These are phyloP conservation scores for Fusarium globosum DNA, from an alignment of 2,329 filamentous ascomycete genomes.

Conservation along the genomic window DNA sequence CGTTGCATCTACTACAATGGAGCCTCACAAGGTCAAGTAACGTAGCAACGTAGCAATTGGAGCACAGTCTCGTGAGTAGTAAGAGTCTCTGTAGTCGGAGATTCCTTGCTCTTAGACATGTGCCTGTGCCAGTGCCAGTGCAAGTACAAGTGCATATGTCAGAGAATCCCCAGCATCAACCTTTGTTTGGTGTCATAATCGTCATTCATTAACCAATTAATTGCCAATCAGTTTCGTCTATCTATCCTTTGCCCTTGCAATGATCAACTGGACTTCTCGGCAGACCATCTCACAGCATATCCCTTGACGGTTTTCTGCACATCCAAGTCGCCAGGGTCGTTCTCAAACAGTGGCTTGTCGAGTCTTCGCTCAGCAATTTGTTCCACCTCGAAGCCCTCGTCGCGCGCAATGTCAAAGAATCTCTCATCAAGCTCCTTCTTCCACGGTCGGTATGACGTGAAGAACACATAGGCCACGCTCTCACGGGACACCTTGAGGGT, in stretches of 20 bases:
- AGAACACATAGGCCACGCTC: constrained; percentile 84
- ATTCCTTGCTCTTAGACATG: neutral
- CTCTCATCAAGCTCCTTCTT: constrained; percentile 83
- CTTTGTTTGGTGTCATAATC: constrained; percentile 21
- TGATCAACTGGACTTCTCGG: constrained; percentile 43
- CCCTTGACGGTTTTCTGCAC: constrained; percentile 85
- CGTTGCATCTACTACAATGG: constrained; percentile 25
- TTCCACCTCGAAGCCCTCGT: constrained; percentile 78
- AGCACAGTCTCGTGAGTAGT: constrained; percentile 3
- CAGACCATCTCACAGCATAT: constrained; percentile 76
- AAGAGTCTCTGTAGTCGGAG: neutral
- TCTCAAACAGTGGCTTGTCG: constrained; percentile 89
- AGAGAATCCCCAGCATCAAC: constrained; percentile 1
- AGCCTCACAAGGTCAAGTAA: constrained; percentile 32
- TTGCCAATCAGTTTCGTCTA: constrained; percentile 1
- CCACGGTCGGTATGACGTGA: constrained; percentile 95
- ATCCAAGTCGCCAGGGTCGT: constrained; percentile 86
- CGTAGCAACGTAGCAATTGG: constrained; percentile 43
- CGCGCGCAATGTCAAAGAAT: constrained; percentile 83
- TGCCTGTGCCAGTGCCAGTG: neutral
- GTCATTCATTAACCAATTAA: constrained; percentile 30
- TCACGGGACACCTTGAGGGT: constrained; percentile 68
- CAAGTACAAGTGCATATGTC: constrained; percentile 1
- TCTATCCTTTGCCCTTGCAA: neutral
- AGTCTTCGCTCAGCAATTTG: constrained; percentile 85